Evolutionary conservation across 2,329 filamentous ascomycete species (phyloP).

Genomic region (Trichoderma sp.): DNA sequence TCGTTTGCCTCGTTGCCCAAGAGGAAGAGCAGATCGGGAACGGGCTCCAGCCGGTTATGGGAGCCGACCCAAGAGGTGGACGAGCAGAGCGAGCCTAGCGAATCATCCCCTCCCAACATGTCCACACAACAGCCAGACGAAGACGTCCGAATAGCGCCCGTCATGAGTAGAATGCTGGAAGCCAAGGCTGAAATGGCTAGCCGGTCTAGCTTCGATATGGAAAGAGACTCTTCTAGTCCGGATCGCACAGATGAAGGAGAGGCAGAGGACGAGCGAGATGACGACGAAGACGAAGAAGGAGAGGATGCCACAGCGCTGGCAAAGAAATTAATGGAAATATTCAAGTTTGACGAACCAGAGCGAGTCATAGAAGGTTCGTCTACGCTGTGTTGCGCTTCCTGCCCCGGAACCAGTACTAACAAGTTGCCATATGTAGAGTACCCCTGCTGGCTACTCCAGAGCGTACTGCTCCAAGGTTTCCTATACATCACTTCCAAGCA

Average conservation of each 20-base stretch:
- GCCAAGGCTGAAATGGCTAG: constrained; percentile 62
- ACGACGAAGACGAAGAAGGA: constrained; percentile 36
- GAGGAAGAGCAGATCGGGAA: constrained; percentile 42
- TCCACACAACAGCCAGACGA: constrained; percentile 23
- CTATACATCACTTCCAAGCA: constrained; percentile 93
- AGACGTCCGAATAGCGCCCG: constrained; percentile 57
- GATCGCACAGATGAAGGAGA: constrained; percentile 30
- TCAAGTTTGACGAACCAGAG: constrained; percentile 76
- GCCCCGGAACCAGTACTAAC: background rate
- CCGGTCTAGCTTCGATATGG: constrained; percentile 56
- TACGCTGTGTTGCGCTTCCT: background rate
- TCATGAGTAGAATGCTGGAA: constrained; percentile 76
- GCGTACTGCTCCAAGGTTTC: constrained; percentile 86
- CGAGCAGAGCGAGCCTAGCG: constrained; percentile 29
- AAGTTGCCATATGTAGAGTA: constrained; percentile 59
- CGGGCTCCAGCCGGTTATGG: constrained; percentile 40
- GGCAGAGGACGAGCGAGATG: constrained; percentile 23
- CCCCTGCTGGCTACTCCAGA: constrained; percentile 89
- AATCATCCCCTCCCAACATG: constrained; percentile 26
- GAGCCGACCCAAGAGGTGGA: constrained; percentile 36
- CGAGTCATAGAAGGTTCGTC: constrained; percentile 71
- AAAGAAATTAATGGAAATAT: constrained; percentile 75
- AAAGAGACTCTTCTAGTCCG: constrained; percentile 43
- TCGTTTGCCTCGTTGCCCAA: constrained; percentile 61
- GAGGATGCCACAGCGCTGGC: constrained; percentile 59